Base-by-base conservation (phyloP, 2,329 filamentous ascomycete species). In the Trichoderma aggressivum region DNA sequence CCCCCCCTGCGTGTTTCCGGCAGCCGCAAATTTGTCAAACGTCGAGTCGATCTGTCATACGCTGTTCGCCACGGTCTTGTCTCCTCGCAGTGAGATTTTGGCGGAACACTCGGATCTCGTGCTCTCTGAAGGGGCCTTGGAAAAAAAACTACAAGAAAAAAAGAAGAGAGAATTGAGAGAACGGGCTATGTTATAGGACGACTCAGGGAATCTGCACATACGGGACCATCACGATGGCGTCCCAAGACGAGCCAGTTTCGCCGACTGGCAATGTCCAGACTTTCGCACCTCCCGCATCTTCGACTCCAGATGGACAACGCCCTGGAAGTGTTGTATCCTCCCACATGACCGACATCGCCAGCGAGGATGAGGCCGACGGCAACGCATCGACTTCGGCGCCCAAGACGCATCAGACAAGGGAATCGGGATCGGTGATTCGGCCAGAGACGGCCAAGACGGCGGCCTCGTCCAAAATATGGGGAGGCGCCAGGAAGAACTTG, bases 301-400 rank as follows among this genome's bases (percentile, higher is more conserved):
- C 83, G 3, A 79, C 76, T 62, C 80, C 80, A 77, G 79, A 84
- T 55, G 78, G 81, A 56, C 79, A 84, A 71, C 86, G 87, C 36
- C 85, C 87, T 26, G 85, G 89, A 60, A 92, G 90, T 74, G 86
- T 92, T 71, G 91, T 92, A 67, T 93, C 91, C 32, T 92, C 90
- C 71, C 89, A 89, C 72, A 90, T 93, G 86, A 93, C 90, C 36
- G 88, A 90, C 72, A 87, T 89, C 72, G 85, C 82, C 30, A 88
- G 86, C 24, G 86, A 89, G 67, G 87, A 90, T 74, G 87, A 86
- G 24, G 83, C 82, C 56, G 82, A 84, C 18, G 77, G 77, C 50
- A 82, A 82, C 32, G 63, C 64, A 21, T 66, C 70, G 7, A 61
- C 34, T 16, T 61, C 66, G 11, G 62, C 64, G 14, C 59, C 70